Percentiles rank a stretch among this genome's conserved stretches.
Conservation (phyloP, 257 asterid genomes). For the Prunella vulgaris region DNA sequence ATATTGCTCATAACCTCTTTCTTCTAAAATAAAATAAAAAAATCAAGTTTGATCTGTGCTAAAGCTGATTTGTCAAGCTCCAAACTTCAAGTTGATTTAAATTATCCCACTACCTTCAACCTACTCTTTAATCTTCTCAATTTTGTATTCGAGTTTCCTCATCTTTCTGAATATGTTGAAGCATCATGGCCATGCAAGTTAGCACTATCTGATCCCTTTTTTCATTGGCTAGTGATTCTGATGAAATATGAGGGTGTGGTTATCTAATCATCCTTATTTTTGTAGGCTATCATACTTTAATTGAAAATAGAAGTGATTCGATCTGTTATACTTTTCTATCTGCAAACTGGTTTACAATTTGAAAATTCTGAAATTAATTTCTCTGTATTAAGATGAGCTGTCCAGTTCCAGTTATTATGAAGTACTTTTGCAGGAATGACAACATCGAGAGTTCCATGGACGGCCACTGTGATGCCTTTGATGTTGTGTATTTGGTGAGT, state of each 20-base stretch:
- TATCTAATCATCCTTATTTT: not conserved
- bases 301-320: not conserved
- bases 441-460: conserved; percentile 68
- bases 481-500: conserved; percentile 77
- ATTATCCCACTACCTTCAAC: not conserved
- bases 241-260: not conserved
- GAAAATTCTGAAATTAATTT: not conserved
- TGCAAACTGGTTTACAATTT: not conserved
- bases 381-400: not conserved
- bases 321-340: not conserved
- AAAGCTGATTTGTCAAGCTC: not conserved
- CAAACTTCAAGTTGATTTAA: not conserved
- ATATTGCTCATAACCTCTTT: not conserved
- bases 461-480: conserved; percentile 64
- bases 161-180: not conserved
- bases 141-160: not conserved
- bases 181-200: not conserved
- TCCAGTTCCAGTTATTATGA: not conserved
- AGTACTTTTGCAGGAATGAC: conserved; percentile 58
- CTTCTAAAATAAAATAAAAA: no score
- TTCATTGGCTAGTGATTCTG: not conserved
- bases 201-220: not conserved
- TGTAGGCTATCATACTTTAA: not conserved
- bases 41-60: not conserved
- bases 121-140: not conserved